A percentile compares a stretch with the other conserved stretches of the same genome.
These are phyloP conservation scores for Murraya koenigii DNA, from an alignment of 345 rosid species.

Conservation along the genomic window DNA sequence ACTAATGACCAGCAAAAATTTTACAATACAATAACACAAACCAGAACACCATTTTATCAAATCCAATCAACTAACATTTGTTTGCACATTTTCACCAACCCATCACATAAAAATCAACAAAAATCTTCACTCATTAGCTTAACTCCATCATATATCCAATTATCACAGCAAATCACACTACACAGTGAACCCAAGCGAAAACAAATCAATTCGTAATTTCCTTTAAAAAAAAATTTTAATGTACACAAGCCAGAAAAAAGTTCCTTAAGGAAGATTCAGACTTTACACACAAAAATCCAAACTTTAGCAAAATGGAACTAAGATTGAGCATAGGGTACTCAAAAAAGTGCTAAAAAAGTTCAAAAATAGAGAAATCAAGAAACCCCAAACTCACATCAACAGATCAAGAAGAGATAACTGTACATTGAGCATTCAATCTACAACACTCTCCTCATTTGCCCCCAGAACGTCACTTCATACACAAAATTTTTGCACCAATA, in stretches of 20 bases:
- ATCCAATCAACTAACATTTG: background rate
- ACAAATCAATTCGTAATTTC: background rate
- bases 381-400: slow-evolving; percentile 25
- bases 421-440: slow-evolving; percentile 2
- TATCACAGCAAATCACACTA: background rate
- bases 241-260: background rate
- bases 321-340: background rate
- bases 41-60: slow-evolving; percentile 1
- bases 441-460: background rate
- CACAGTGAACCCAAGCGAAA: background rate
- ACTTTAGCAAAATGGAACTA: background rate
- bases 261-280: background rate
- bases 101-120: background rate
- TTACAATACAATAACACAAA: background rate
- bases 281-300: background rate
- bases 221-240: background rate
- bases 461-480: background rate
- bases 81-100: background rate
- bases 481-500: background rate
- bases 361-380: background rate
- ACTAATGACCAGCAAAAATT: background rate
- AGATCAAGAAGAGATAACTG: slow-evolving; percentile 32
- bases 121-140: background rate
- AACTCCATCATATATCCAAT: background rate
- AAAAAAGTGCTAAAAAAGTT: background rate